Base-by-base conservation (phyloP, 2,329 filamentous ascomycete species). In the Fusarium keratoplasticum region DNA sequence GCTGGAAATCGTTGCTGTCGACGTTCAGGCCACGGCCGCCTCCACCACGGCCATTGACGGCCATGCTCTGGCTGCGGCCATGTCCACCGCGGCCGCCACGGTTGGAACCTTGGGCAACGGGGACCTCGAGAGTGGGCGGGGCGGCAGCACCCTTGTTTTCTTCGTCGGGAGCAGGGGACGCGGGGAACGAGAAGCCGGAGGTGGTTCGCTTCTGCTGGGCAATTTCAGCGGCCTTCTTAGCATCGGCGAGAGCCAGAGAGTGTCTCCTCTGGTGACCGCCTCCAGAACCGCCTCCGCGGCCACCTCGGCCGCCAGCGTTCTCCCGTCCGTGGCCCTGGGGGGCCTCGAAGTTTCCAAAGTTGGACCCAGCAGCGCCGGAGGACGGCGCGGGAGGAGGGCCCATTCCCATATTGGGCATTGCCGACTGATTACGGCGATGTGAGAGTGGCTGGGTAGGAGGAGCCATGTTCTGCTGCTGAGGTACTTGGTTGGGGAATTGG, bases 381-480 rank as follows among this genome's bases (percentile, higher is more conserved):
- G 96, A 97, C 71, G 96, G 96, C 66, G 96, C 96, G 20, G 95
- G 95, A 69, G 95, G 93, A 35, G 91, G 94, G 27, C 94, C 95
- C 91, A 97, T 94, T 71, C 92, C 91, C 89, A 98, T 95, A 79
- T 95, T 96, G 60, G 96, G 95, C 76, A 98, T 89, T 81, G 96
- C 96, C 82, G 96, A 98, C 86, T 98, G 96, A 88, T 98, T 98
- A 87, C 96, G 95, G 84, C 96, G 95, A 89, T 99, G 96, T 83
- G 95, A 92, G 77, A 92, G 87, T 74, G 94, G 92, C 82, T 96
- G 95, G 72, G 89, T 92, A 50, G 94, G 93, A 72, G 93, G 87
- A 78, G 92, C 93, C 90, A 96, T 91, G 65, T 91, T 93, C 81
- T 93, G 92, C 81, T 93, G 92, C 83, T 93, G 91, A 80, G 90